Evolutionary conservation across 345 rosid species (phyloP).

Genomic region (Populus alba): DNA sequence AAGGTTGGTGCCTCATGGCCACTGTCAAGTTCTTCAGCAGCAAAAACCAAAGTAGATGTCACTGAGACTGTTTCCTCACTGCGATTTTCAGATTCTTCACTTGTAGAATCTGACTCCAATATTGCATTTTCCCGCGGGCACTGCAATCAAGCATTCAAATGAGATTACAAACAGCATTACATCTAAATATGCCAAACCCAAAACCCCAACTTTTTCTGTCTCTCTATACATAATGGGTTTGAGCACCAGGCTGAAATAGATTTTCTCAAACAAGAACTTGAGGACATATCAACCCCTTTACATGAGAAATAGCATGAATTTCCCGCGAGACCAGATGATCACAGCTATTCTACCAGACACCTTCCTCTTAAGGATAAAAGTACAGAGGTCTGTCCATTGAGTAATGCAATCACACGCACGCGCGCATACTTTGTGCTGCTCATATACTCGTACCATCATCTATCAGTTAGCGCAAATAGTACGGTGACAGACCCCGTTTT

Average conservation of each 20-base stretch:
- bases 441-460: background rate
- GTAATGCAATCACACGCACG: background rate
- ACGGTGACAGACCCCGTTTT: background rate
- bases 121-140: conserved; percentile 18
- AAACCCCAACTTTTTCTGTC: background rate
- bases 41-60: conserved; percentile 15
- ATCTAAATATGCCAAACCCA: background rate
- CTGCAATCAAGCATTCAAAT: conserved; percentile 27
- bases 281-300: background rate
- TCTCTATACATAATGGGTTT: background rate
- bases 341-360: background rate
- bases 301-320: background rate
- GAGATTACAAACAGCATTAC: conserved; percentile 5
- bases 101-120: conserved; percentile 2
- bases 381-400: background rate
- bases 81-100: conserved; percentile 14
- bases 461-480: background rate
- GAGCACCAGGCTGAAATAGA: background rate
- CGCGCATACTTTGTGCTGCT: background rate
- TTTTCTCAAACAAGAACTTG: background rate
- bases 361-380: background rate
- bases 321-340: background rate
- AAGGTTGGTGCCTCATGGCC: conserved; percentile 2
- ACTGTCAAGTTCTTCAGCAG: conserved; percentile 8
- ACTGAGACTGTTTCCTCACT: conserved; percentile 7